phyloP scores from a whole-genome alignment of 176 grass and related monocot species.

The Chrysopogon serrulatus region DNA sequence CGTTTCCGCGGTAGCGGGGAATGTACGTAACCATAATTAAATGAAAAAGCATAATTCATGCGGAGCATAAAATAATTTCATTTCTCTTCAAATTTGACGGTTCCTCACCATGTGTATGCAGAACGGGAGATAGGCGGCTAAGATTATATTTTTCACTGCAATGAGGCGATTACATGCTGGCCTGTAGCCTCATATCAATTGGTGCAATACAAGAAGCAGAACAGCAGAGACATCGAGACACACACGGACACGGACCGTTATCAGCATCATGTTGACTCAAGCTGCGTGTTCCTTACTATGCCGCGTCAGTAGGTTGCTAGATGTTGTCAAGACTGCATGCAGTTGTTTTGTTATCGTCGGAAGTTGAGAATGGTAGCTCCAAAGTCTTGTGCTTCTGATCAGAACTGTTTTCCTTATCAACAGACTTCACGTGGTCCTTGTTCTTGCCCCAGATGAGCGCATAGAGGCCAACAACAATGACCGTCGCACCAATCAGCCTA shows the following conservation, averaged over 20 bases:
- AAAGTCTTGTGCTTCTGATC: conserved; percentile 7
- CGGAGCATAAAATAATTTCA: no score
- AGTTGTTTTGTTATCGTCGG: not conserved
- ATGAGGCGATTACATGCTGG: no score
- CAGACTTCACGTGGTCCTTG: conserved; percentile 32
- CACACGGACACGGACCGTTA: not conserved
- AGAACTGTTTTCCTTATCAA: not conserved
- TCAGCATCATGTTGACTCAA: not conserved
- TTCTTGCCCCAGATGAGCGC: conserved; percentile 82
- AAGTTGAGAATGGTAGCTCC: conserved; percentile 26
- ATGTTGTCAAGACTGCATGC: not conserved
- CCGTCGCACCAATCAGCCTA: conserved; percentile 58
- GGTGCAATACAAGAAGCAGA: not conserved
- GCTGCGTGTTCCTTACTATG: not conserved
- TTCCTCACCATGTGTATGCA: no score
- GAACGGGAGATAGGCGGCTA: no score
- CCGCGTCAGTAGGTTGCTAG: not conserved
- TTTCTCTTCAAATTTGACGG: no score
- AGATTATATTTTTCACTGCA: no score
- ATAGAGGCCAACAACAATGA: conserved; percentile 71
- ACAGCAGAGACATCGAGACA: not conserved
- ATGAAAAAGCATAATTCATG: no score
- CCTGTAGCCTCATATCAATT: not conserved
- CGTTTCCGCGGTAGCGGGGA: no score
- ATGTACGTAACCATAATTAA: no score